A percentile compares a stretch with the other conserved stretches of the same genome.
These are phyloP conservation scores for Nothophoma quercina DNA, from an alignment of 2,329 filamentous ascomycete species.

Conservation along the genomic window DNA sequence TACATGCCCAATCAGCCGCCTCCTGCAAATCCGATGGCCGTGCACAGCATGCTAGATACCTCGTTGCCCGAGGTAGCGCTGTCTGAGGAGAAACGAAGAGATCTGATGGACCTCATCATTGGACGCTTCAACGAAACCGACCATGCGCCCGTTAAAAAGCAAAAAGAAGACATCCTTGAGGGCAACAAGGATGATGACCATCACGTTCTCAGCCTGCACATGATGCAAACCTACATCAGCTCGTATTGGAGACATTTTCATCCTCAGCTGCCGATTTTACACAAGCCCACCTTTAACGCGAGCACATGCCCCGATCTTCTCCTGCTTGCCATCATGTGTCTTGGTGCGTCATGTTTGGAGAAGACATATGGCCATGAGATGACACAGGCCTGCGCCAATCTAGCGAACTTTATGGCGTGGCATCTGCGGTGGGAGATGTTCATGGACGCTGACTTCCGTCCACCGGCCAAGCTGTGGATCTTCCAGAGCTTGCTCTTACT, in stretches of 20 bases:
- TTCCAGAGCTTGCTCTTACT: constrained; percentile 90
- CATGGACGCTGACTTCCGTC: constrained; percentile 86
- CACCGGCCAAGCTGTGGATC: constrained; percentile 93
- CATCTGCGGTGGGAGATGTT: constrained; percentile 97
- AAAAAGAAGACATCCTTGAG: constrained; percentile 78
- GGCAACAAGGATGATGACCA: constrained; percentile 72
- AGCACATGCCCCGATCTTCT: constrained; percentile 86
- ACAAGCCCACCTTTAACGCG: constrained; percentile 91
- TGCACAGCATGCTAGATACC: constrained; percentile 83
- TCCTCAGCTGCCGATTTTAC: constrained; percentile 90
- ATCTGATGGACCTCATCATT: constrained; percentile 82
- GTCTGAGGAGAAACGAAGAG: constrained; percentile 85
- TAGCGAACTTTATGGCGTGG: constrained; percentile 91
- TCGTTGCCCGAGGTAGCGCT: constrained; percentile 80
- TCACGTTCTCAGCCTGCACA: constrained; percentile 79
- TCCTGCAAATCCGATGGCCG: constrained; percentile 84
- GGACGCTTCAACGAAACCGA: constrained; percentile 83
- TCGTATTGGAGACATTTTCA: constrained; percentile 97
- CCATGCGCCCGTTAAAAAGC: constrained; percentile 74
- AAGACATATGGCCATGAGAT: constrained; percentile 77
- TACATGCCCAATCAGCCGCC: constrained; percentile 59
- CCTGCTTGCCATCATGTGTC: constrained; percentile 87
- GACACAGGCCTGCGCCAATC: constrained; percentile 77
- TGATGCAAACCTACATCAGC: constrained; percentile 90
- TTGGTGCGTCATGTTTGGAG: constrained; percentile 89